Conservation (phyloP, 768 basidiomycete species). For the Serendipita vermifera region DNA sequence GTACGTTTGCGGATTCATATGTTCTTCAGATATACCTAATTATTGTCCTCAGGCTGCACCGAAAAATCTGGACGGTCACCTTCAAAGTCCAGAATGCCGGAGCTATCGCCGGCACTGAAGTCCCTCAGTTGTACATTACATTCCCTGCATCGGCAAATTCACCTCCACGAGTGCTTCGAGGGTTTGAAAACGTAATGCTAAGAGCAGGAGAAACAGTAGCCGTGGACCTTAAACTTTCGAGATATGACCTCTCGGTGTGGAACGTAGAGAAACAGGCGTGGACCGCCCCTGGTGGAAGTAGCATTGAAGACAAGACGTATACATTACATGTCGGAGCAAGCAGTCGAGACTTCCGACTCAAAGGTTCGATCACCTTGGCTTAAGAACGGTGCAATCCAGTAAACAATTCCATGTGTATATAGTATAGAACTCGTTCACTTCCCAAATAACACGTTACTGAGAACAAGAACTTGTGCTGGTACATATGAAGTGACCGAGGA, state of each 20-base stretch:
- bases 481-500: too few species aligned
- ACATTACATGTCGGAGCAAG: slow-evolving; percentile 42
- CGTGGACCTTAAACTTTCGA: slow-evolving; percentile 46
- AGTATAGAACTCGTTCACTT: too few species aligned
- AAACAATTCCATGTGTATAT: too few species aligned
- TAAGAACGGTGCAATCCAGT: too few species aligned
- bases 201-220: slow-evolving; percentile 32
- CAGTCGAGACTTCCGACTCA: slow-evolving; percentile 15
- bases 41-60: slow-evolving; percentile 28
- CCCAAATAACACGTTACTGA: too few species aligned
- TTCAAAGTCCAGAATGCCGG: slow-evolving; percentile 62
- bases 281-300: slow-evolving; percentile 50
- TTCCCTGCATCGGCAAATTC: slow-evolving; percentile 46
- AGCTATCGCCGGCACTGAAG: slow-evolving; percentile 45
- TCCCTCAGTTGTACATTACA: slow-evolving; percentile 61
- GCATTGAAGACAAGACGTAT: slow-evolving; percentile 24
- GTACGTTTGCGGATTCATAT: slow-evolving; percentile 28
- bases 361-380: not conserved
- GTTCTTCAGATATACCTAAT: not conserved
- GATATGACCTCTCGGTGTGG: slow-evolving; percentile 66
- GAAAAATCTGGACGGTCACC: slow-evolving; percentile 44
- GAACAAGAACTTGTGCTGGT: too few species aligned
- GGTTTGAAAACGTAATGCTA: slow-evolving; percentile 48
- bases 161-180: slow-evolving; percentile 57
- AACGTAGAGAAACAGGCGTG: slow-evolving; percentile 57